Conservation (phyloP, 2,329 filamentous ascomycete species). For the Arthroderma sp. region DNA sequence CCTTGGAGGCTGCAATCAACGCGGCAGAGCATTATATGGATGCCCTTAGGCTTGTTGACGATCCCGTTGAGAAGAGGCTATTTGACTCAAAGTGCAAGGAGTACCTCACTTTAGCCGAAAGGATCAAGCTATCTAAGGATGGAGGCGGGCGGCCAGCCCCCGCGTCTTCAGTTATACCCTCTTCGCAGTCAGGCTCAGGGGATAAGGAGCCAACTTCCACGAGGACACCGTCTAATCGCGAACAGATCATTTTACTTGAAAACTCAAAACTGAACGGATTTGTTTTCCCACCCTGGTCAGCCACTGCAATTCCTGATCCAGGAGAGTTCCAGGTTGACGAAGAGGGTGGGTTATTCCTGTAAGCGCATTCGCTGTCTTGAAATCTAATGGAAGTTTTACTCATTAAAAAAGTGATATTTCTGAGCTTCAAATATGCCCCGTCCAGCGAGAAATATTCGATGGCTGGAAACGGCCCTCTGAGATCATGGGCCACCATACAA, state of each 20-base stretch:
- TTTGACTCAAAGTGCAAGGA: conserved; percentile 57
- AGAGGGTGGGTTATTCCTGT: conserved; percentile 51
- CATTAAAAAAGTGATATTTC: conserved; percentile 49
- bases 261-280: conserved; percentile 71
- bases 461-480: conserved; percentile 72
- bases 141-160: conserved; percentile 7
- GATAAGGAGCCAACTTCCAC: conserved; percentile 41
- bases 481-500: conserved; percentile 35
- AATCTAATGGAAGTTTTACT: background rate
- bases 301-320: conserved; percentile 39
- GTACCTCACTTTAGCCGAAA: conserved; percentile 60
- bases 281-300: conserved; percentile 75
- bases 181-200: conserved; percentile 16
- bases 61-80: conserved; percentile 51
- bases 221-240: conserved; percentile 53
- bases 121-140: conserved; percentile 48
- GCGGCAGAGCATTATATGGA: conserved; percentile 74
- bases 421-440: conserved; percentile 58
- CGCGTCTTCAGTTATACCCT: conserved; percentile 14
- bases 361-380: conserved; percentile 22
- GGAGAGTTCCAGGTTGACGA: conserved; percentile 49
- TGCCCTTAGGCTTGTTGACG: conserved; percentile 49
- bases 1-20: conserved; percentile 61
- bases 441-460: conserved; percentile 63
- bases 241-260: conserved; percentile 64